Percentiles rank a stretch among this genome's conserved stretches.
phyloP scores from a whole-genome alignment of 2,329 filamentous ascomycete species.

The Cadophora gregata region DNA sequence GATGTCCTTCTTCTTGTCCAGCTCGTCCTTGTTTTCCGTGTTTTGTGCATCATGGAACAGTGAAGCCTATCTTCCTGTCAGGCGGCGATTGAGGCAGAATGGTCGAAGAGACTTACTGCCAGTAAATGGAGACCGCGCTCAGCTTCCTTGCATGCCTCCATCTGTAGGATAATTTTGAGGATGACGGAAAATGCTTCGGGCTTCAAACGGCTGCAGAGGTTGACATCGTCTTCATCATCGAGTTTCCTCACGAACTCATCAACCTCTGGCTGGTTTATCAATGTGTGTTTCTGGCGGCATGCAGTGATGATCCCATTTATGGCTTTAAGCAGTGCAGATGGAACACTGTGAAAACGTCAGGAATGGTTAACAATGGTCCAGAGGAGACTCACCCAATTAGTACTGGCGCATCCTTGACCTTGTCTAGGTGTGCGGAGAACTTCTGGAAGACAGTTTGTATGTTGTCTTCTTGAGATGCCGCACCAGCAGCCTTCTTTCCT shows the following conservation, averaged over 20 bases:
- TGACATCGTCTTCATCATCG: conserved; percentile 26
- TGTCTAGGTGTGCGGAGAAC: background rate
- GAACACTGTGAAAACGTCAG: background rate
- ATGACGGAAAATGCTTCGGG: conserved; percentile 31
- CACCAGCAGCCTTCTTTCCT: background rate
- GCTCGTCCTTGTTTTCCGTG: background rate
- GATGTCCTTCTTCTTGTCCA: conserved; percentile 25
- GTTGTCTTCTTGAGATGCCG: background rate
- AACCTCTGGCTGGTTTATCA: conserved; percentile 8
- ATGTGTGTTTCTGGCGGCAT: conserved; percentile 17
- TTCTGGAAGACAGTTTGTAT: background rate
- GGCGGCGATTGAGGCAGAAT: conserved; percentile 7
- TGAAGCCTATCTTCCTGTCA: conserved; percentile 28
- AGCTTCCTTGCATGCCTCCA: conserved; percentile 30
- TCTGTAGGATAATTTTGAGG: conserved; percentile 33
- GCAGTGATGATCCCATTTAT: conserved; percentile 26
- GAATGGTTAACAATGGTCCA: background rate
- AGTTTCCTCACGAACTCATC: conserved; percentile 21
- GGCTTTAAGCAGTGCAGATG: background rate
- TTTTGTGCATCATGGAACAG: conserved; percentile 25
- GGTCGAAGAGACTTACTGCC: conserved; percentile 32
- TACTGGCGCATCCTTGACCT: background rate
- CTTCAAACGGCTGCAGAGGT: conserved; percentile 35
- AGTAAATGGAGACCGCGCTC: conserved; percentile 40
- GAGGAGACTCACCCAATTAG: background rate